Evolutionary conservation across 805 yeast genomes (phyloP), one percentile per base, ranked within the genome.

Genomic region (Lachancea waltii): DNA sequence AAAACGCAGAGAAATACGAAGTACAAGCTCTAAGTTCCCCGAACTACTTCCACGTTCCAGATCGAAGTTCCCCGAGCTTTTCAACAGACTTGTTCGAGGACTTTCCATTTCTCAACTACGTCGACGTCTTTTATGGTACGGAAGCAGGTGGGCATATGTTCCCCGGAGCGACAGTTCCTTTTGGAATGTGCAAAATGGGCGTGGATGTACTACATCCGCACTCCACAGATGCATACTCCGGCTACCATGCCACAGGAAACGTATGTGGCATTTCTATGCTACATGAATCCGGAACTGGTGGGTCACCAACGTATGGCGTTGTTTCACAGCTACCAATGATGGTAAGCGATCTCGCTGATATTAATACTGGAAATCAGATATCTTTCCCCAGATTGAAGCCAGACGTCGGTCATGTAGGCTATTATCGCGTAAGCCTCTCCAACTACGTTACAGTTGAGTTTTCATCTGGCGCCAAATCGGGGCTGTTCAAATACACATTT

Each of bases 251-350:
- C 1, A 57, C 53, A 34, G 65, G 64, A 7, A 33, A 45, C 7
- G 46, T 64, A n/a, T 42, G 50, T 23, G 67, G 63, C 6, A 47
- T 64, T 25, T 59, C 65, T 1, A 54, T 62, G 63, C 53, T 64
- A 60, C 69, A 64, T 43, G 67, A 61, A 33, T 51, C 59, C 3
- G 69, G 69, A 4, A 62, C 65, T 3, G 69, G 68, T n/a, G 67
- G 67, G 3, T 57, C 66, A 4, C 66, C 67, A 1, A 54, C 58
- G 27, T 62, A 62, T 35, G 65, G 67, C 10, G 56, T 60, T 7
- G 62, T 58, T 9, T 46, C 63, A 2, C 65, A 60, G 38, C 38
- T 62, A 14, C 64, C 65, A 3, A 47, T 50, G 16, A 26, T 48
- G 6, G 54, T 52, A 9, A 38, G 40, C 1, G 37, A 49, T 23